Conservation (phyloP, 495 filamentous ascomycete species). For the Aspergillus carlsbadensis region DNA sequence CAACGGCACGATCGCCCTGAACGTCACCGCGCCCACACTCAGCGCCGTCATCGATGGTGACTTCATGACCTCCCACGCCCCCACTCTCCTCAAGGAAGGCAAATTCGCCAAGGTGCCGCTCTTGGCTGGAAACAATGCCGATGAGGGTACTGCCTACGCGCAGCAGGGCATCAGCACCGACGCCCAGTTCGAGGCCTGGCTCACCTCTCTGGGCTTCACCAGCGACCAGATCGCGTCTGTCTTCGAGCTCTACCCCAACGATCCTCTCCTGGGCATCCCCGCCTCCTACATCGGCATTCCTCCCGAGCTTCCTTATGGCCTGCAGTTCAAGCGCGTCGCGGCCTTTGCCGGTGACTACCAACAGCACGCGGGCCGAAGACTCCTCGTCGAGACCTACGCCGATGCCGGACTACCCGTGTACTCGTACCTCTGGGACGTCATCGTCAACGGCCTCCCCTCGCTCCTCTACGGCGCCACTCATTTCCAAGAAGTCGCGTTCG, state of each 20-base stretch:
- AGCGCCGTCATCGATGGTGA: slow-evolving; percentile 53
- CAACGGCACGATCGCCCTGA: slow-evolving; percentile 28
- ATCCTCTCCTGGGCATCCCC: slow-evolving; percentile 21
- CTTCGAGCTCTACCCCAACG: slow-evolving; percentile 28
- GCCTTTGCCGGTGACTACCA: background rate
- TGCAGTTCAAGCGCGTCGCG: background rate
- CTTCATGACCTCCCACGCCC: slow-evolving; percentile 39
- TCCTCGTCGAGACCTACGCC: background rate
- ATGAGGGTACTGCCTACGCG: slow-evolving; percentile 54
- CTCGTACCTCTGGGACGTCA: background rate
- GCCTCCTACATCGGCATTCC: background rate
- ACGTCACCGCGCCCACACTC: slow-evolving; percentile 20
- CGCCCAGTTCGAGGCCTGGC: slow-evolving; percentile 32
- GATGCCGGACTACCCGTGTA: background rate
- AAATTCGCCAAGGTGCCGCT: slow-evolving; percentile 50
- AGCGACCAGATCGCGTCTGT: slow-evolving; percentile 13
- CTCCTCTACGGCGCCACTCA: slow-evolving; percentile 29
- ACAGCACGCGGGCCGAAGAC: background rate
- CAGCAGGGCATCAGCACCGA: slow-evolving; percentile 43
- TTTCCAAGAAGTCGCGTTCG: slow-evolving; percentile 51
- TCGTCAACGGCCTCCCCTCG: slow-evolving; percentile 45
- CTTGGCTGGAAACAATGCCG: slow-evolving; percentile 47
- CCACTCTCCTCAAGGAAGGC: slow-evolving; percentile 25
- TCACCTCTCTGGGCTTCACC: slow-evolving; percentile 1
- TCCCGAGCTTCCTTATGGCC: background rate